Evolutionary conservation across 2,329 filamentous ascomycete species (phyloP), one percentile per base, ranked within the genome.

Genomic region (Incumbomyces lentus): DNA sequence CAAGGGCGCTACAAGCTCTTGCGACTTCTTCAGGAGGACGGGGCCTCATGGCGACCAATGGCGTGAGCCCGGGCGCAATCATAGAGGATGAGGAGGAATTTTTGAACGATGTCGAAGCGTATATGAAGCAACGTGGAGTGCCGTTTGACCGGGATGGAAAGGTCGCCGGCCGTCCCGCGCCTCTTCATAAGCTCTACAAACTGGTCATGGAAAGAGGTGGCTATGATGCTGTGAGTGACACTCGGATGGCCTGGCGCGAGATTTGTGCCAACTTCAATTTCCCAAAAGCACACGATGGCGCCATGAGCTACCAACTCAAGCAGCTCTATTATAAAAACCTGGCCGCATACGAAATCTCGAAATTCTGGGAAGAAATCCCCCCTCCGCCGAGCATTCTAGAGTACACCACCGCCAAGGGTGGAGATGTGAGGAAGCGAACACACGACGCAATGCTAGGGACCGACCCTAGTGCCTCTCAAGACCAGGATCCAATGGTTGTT

Each of bases 311-410:
- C 66, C 77, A 84, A 49, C 71, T 94, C 47, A 95, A 95, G 68
- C 83, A 84, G 47, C 81, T 84, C 52, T 95, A 92, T 68, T 93
- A 93, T 71, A 89, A 87, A 64, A 87, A 90, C 58, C 75, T 95
- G 37, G 83, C 84, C 70, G 87, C 88, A 1, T 95, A 84, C 65
- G 88, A 94, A 65, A 92, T 94, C 59, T 78, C 78, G 39, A 82
- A 79, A 10, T 68, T 88, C 35, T 84, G 89, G 66, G 76, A 81
- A 45, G 81, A 84, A 64, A 85, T 88, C 52, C 88, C 88, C 0
- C 88, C 88, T 13, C 86, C 87, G 5, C 87, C 84, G 56, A 86
- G 93, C 58, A 93, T 94, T 40, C 71, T 95, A 30, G 88, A 95
- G 64, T 81, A 88, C 48, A 62, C 76, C 22, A 75, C 86, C 6